These are phyloP conservation scores for Prosopis cineraria DNA, from an alignment of 306 rosid genomes.

Conservation along the genomic window DNA sequence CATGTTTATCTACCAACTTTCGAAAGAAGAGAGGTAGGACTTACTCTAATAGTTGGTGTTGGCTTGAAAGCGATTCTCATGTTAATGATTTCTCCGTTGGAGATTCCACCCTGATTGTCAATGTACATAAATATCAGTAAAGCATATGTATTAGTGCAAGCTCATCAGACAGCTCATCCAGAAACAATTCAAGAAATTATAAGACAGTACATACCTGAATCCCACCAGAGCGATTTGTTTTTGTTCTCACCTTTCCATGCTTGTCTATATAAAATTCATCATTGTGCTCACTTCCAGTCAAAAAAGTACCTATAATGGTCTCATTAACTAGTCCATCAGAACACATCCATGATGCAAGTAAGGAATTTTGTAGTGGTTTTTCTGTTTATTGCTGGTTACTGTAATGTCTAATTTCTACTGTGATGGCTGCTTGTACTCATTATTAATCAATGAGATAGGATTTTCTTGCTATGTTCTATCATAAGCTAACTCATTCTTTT, in stretches of 20 bases:
- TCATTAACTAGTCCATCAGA: constrained; percentile 24
- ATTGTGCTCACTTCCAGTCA: constrained; percentile 94
- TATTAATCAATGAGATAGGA: background rate
- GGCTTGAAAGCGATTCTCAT: constrained; percentile 97
- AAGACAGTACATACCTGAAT: constrained; percentile 64
- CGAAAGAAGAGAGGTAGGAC: constrained; percentile 32
- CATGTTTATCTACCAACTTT: background rate
- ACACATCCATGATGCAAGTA: background rate
- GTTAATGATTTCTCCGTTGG: constrained; percentile 91
- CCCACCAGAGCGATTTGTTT: constrained; percentile 95
- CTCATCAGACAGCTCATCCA: constrained; percentile 1
- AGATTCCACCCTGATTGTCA: constrained; percentile 80
- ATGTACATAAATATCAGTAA: constrained; percentile 30
- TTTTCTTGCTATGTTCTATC: background rate
- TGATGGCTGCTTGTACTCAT: background rate
- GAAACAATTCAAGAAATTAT: constrained; percentile 21
- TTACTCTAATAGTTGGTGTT: constrained; percentile 87
- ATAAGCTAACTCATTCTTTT: background rate
- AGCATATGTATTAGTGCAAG: constrained; percentile 15
- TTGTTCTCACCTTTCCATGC: constrained; percentile 68
- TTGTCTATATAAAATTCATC: constrained; percentile 78
- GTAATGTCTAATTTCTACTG: background rate
- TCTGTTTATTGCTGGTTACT: background rate
- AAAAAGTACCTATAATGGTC: constrained; percentile 64
- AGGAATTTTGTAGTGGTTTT: background rate